Evolutionary conservation across 345 rosid species (phyloP).

Genomic region (Syzygium jambos): DNA sequence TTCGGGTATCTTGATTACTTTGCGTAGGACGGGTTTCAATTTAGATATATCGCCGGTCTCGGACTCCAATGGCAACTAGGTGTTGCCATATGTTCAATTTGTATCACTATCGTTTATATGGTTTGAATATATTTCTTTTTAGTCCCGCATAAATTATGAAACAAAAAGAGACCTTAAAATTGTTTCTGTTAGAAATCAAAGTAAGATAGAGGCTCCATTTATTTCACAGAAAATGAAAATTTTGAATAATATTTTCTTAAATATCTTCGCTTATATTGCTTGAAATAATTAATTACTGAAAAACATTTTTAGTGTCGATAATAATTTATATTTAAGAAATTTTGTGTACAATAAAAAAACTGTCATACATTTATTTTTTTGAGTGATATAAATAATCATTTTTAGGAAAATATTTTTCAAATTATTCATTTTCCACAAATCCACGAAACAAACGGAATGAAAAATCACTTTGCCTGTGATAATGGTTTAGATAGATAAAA

Average conservation of each 20-base stretch:
- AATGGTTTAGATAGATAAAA: background rate
- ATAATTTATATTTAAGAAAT: background rate
- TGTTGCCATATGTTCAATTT: too few species aligned
- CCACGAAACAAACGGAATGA: background rate
- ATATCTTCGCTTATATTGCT: too few species aligned
- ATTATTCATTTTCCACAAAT: background rate
- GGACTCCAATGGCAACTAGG: background rate
- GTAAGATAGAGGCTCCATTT: background rate
- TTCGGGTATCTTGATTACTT: background rate
- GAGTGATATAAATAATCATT: too few species aligned
- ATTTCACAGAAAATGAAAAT: background rate
- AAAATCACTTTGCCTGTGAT: background rate
- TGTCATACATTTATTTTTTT: background rate
- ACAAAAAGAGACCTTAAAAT: background rate
- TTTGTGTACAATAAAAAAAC: background rate
- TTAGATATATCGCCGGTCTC: too few species aligned
- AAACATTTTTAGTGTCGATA: background rate
- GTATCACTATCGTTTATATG: too few species aligned
- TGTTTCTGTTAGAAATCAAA: background rate
- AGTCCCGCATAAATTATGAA: background rate
- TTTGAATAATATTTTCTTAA: background rate
- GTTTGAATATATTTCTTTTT: background rate
- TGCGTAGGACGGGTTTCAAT: too few species aligned
- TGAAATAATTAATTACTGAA: too few species aligned
- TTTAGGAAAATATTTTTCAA: accelerated